phyloP scores from a whole-genome alignment of 768 basidiomycete genomes.

The Cyclocybe aegerita region DNA sequence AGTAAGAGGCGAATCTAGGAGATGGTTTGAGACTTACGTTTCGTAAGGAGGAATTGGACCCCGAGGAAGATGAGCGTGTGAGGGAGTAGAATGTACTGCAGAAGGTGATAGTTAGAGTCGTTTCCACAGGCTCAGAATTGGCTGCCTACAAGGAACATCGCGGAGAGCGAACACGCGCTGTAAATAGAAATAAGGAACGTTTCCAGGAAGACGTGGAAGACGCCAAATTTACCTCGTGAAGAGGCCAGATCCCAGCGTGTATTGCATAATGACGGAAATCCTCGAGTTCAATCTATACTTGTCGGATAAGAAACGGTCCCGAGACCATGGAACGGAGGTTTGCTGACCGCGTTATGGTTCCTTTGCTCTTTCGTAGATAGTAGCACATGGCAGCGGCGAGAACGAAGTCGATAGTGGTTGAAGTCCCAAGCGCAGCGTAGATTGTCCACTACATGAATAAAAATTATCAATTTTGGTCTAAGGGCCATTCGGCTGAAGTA shows the following conservation, averaged over 20 bases:
- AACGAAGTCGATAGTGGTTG: slow-evolving; percentile 44
- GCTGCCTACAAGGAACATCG: slow-evolving; percentile 38
- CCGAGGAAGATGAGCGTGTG: slow-evolving; percentile 43
- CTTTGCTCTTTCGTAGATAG: slow-evolving; percentile 33
- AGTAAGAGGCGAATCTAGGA: not conserved
- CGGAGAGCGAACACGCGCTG: slow-evolving; percentile 44
- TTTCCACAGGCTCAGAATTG: not conserved
- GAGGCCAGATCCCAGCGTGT: slow-evolving; percentile 35
- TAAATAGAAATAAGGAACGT: not conserved
- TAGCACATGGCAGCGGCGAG: slow-evolving; percentile 37
- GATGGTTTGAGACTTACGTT: slow-evolving; percentile 29
- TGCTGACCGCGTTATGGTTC: slow-evolving; percentile 20
- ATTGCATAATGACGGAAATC: slow-evolving; percentile 36
- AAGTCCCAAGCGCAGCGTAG: slow-evolving; percentile 37
- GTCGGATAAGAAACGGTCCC: not conserved
- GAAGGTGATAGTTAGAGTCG: not conserved
- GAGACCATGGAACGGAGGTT: not conserved
- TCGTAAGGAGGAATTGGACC: slow-evolving; percentile 42
- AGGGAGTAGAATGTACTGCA: slow-evolving; percentile 41
- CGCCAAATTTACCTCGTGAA: slow-evolving; percentile 31
- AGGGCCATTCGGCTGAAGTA: not conserved
- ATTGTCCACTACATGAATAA: slow-evolving; percentile 37
- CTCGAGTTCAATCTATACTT: slow-evolving; percentile 28
- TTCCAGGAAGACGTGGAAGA: not conserved
- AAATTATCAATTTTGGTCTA: not conserved